These are phyloP conservation scores for Coemansia sp. DNA, from an alignment of 192 early-diverging fungal species.

Conservation along the genomic window DNA sequence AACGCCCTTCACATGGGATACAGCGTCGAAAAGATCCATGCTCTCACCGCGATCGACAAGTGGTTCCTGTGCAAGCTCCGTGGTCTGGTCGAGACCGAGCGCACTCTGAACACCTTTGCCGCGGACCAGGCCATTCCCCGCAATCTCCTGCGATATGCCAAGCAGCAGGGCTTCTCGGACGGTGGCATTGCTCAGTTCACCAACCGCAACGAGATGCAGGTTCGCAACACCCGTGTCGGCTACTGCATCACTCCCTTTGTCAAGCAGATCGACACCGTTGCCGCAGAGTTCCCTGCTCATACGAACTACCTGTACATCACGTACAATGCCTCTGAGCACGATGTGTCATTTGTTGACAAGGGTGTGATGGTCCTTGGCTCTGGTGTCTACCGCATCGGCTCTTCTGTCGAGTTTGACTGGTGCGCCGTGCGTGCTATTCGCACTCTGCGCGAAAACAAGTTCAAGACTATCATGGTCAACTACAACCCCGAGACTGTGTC, in stretches of 20 bases:
- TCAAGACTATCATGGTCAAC: slow-evolving; percentile 99
- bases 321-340: slow-evolving; percentile 93
- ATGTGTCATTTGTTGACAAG: slow-evolving; percentile 88
- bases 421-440: slow-evolving; percentile 96
- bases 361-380: slow-evolving; percentile 98
- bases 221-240: slow-evolving; percentile 78
- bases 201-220: slow-evolving; percentile 84
- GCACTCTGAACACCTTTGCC: slow-evolving; percentile 55
- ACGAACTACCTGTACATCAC: slow-evolving; percentile 99
- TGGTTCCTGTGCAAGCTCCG: slow-evolving; percentile 98
- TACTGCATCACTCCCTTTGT: slow-evolving; percentile 88
- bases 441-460: slow-evolving; percentile 77
- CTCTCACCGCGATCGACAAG: slow-evolving; percentile 89
- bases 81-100: slow-evolving; percentile 82
- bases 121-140: slow-evolving; percentile 59
- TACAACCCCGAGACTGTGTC: slow-evolving; percentile 99
- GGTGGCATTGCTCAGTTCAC: slow-evolving; percentile 56
- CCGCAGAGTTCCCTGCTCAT: slow-evolving; percentile 96
- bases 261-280: slow-evolving; percentile 98
- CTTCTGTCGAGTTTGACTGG: slow-evolving; percentile 98
- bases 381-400: slow-evolving; percentile 97
- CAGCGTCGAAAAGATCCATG: slow-evolving; percentile 86
- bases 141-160: slow-evolving; percentile 69
- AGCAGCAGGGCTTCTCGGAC: slow-evolving; percentile 98
- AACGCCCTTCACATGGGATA: slow-evolving; percentile 93